Evolutionary conservation across 176 grass and related monocot genomes (phyloP).

Genomic region (Themeda triandra): DNA sequence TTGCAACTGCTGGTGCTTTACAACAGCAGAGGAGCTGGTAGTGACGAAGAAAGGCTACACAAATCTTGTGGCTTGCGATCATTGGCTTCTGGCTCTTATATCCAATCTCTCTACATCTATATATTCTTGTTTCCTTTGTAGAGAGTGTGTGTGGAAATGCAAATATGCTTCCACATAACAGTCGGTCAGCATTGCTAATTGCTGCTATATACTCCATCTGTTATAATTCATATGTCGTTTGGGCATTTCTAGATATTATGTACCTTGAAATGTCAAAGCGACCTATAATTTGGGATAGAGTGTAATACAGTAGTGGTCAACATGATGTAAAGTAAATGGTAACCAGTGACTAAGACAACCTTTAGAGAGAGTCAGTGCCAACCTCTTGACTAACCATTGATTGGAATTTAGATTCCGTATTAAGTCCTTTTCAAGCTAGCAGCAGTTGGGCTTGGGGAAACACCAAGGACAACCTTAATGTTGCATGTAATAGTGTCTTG

Average conservation of each 20-base stretch:
- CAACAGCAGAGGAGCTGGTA: background rate
- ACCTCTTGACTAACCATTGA: background rate
- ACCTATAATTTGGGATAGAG: too few species aligned
- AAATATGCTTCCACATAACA: too few species aligned
- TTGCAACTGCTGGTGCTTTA: background rate
- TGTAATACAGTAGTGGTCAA: too few species aligned
- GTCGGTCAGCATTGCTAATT: too few species aligned
- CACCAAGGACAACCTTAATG: background rate
- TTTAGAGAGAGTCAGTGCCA: background rate
- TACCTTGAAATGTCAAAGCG: too few species aligned
- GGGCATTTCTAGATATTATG: too few species aligned
- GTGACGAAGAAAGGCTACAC: background rate
- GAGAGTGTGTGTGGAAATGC: too few species aligned
- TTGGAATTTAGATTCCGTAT: background rate
- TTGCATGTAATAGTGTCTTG: background rate
- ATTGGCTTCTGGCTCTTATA: background rate
- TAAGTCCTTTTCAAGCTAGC: background rate
- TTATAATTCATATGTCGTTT: too few species aligned
- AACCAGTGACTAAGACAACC: background rate
- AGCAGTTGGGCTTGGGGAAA: background rate
- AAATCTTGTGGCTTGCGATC: background rate
- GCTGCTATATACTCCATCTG: too few species aligned
- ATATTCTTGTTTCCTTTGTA: too few species aligned
- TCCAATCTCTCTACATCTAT: too few species aligned
- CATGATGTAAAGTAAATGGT: background rate